Conservation (phyloP, 2,329 filamentous ascomycete species). For the Aspergillus versicolor region DNA sequence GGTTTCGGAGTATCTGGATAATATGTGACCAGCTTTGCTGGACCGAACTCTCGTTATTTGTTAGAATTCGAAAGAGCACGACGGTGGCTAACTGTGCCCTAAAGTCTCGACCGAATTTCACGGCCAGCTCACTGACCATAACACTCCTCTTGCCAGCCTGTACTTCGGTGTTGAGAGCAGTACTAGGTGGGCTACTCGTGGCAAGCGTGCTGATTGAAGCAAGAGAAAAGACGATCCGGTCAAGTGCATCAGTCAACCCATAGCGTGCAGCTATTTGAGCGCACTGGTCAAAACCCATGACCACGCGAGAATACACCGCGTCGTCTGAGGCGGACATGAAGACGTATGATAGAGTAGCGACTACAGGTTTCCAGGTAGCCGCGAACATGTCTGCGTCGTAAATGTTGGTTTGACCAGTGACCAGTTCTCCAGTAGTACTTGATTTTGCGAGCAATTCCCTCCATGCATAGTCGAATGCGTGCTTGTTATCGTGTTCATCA, state of each 20-base stretch:
- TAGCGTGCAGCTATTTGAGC: constrained; percentile 88
- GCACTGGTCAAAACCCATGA: constrained; percentile 94
- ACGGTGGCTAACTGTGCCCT: constrained; percentile 90
- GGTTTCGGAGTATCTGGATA: constrained; percentile 87
- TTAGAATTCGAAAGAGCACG: constrained; percentile 90
- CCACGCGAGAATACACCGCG: constrained; percentile 87
- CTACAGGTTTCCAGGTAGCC: constrained; percentile 90
- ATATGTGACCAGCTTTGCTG: constrained; percentile 63
- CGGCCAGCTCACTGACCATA: constrained; percentile 97
- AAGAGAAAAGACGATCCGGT: constrained; percentile 88
- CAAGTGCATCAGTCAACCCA: constrained; percentile 77
- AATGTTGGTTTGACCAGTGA: constrained; percentile 84
- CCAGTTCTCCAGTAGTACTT: constrained; percentile 68
- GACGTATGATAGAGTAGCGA: constrained; percentile 93
- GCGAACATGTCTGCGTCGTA: constrained; percentile 98
- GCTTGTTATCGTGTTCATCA: constrained; percentile 94
- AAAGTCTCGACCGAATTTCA: constrained; percentile 91
- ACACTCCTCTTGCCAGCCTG: constrained; percentile 88
- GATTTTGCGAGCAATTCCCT: constrained; percentile 88
- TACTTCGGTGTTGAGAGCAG: constrained; percentile 88
- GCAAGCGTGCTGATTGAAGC: constrained; percentile 88
- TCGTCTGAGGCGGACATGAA: constrained; percentile 99
- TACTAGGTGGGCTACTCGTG: constrained; percentile 73
- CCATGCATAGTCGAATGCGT: constrained; percentile 97
- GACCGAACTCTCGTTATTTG: constrained; percentile 77